Percentiles rank a stretch among this genome's conserved stretches.
phyloP scores from a whole-genome alignment of 2,329 filamentous ascomycete species.

The Fusarium nematophilum region DNA sequence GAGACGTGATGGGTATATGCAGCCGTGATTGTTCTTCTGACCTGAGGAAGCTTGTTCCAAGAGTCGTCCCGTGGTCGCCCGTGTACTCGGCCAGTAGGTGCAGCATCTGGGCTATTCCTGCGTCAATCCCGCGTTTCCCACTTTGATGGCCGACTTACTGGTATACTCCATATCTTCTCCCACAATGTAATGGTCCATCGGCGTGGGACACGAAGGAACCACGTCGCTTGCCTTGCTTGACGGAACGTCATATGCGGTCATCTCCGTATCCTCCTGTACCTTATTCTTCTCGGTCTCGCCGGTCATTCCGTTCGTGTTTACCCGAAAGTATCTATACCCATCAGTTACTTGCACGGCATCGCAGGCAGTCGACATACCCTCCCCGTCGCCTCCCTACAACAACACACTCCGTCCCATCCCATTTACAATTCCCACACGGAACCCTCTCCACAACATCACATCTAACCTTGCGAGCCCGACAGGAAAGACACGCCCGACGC shows the following conservation, averaged over 20 bases:
- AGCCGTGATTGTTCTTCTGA: not conserved
- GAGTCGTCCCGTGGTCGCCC: not conserved
- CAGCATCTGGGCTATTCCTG: not conserved
- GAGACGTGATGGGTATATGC: constrained; percentile 48
- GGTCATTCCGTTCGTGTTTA: no score
- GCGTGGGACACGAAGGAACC: no score
- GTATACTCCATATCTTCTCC: constrained; percentile 1
- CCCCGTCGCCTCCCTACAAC: not conserved
- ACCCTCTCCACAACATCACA: constrained; percentile 91
- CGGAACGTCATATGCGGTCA: no score
- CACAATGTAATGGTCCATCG: not conserved
- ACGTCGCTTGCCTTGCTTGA: not conserved
- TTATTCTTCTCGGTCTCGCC: no score
- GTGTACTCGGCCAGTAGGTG: not conserved
- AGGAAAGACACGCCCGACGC: constrained; percentile 87
- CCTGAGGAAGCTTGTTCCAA: not conserved
- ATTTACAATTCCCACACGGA: constrained; percentile 86
- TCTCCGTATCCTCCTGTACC: no score
- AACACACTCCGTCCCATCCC: constrained; percentile 73
- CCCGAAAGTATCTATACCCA: not conserved
- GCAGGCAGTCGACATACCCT: constrained; percentile 54
- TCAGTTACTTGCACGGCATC: constrained; percentile 56
- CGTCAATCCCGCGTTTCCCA: not conserved
- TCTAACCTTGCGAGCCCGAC: constrained; percentile 86
- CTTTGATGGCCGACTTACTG: not conserved